phyloP scores from a whole-genome alignment of 1,284 basidiomycete species.

The Sporisorium reilianum region DNA sequence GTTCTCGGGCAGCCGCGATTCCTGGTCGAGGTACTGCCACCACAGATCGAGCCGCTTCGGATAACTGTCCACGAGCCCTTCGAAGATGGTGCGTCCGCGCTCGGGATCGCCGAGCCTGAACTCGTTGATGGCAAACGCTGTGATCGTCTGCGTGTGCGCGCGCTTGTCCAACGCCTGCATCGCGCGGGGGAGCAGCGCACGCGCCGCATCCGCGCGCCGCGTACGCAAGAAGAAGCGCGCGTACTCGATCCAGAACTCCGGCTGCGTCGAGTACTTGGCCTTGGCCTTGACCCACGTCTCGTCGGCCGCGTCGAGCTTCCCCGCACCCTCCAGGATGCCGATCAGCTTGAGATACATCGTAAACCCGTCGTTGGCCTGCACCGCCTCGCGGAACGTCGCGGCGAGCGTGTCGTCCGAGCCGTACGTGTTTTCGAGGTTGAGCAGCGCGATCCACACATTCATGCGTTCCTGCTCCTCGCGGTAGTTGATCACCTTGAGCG shows the following conservation, averaged over 20 bases:
- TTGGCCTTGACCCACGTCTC: conserved; percentile 60
- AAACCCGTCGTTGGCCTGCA: conserved; percentile 89
- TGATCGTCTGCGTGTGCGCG: conserved; percentile 94
- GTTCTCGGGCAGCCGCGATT: conserved; percentile 72
- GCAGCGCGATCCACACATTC: conserved; percentile 96
- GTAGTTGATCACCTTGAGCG: conserved; percentile 88
- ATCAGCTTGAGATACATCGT: conserved; percentile 86
- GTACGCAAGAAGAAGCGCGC: conserved; percentile 81
- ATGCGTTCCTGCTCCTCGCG: conserved; percentile 96
- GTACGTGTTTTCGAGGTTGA: conserved; percentile 95
- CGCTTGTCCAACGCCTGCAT: conserved; percentile 92
- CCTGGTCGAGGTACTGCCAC: conserved; percentile 97
- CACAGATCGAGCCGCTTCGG: conserved; percentile 95
- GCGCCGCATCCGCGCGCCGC: conserved; percentile 81
- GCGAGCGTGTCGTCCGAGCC: conserved; percentile 81
- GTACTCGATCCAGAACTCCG: conserved; percentile 91
- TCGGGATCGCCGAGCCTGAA: conserved; percentile 94
- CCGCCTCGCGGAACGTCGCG: conserved; percentile 87
- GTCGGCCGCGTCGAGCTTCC: conserved; percentile 73
- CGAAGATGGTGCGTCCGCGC: conserved; percentile 93
- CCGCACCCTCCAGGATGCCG: conserved; percentile 83
- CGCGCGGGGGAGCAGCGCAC: conserved; percentile 87
- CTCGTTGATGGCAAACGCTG: conserved; percentile 92
- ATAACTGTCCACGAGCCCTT: conserved; percentile 93
- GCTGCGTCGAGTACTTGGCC: conserved; percentile 93